phyloP scores from a whole-genome alignment of 768 basidiomycete species.

The Termitomyces heimii region DNA sequence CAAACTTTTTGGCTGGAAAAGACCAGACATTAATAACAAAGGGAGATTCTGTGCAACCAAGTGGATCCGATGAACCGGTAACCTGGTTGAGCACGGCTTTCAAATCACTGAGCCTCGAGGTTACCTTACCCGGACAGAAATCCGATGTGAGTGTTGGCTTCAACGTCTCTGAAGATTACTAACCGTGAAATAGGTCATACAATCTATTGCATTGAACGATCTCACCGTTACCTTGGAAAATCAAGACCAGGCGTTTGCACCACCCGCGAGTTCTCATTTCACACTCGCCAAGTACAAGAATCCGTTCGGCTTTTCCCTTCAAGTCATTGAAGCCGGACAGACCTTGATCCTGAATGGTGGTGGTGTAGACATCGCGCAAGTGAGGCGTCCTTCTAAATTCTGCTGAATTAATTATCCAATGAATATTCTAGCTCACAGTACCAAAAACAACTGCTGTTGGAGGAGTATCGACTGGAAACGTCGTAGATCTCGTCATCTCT shows the following conservation, averaged over 20 bases:
- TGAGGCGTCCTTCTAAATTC: conserved; percentile 19
- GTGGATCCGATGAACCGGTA: conserved; percentile 44
- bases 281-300: conserved; percentile 60
- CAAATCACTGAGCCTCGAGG: conserved; percentile 54
- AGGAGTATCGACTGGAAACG: conserved; percentile 65
- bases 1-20: conserved; percentile 54
- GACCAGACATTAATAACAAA: conserved; percentile 56
- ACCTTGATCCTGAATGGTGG: conserved; percentile 43
- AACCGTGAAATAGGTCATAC: conserved; percentile 39
- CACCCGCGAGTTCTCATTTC: conserved; percentile 49
- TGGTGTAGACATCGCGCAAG: conserved; percentile 48
- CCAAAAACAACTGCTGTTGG: conserved; percentile 44
- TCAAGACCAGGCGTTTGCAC: conserved; percentile 50
- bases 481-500: conserved; percentile 51
- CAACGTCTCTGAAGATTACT: not conserved
- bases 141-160: conserved; percentile 32
- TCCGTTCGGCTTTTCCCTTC: conserved; percentile 72
- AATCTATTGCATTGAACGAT: conserved; percentile 56
- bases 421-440: conserved; percentile 37
- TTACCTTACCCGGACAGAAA: conserved; percentile 56
- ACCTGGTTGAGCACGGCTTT: conserved; percentile 68
- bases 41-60: conserved; percentile 57
- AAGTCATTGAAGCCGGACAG: conserved; percentile 52
- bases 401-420: not conserved
- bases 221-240: conserved; percentile 47